Conservation (phyloP, 805 yeast genomes). For the Wickerhamiella brachini region DNA sequence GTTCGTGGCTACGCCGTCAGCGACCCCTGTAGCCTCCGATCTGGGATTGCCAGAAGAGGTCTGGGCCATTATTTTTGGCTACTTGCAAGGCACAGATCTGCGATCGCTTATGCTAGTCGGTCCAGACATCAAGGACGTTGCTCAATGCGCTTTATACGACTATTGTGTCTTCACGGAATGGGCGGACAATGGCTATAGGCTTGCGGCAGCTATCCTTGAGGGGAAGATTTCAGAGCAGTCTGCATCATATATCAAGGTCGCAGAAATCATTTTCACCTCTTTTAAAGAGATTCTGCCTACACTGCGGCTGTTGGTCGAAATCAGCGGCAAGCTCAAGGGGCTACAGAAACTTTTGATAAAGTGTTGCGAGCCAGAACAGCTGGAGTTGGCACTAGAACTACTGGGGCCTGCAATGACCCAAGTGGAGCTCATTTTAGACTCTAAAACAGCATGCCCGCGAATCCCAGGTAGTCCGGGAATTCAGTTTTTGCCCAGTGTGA, state of each 20-base stretch:
- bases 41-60: constrained; percentile 6
- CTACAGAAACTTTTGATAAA: constrained; percentile 5
- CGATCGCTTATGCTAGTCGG: constrained; percentile 9
- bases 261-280: constrained; percentile 10
- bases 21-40: background rate
- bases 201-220: constrained; percentile 12
- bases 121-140: constrained; percentile 3
- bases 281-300: constrained; percentile 11
- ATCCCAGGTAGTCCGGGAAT: constrained; percentile 1
- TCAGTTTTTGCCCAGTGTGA: constrained; percentile 2
- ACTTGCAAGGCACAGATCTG: constrained; percentile 8
- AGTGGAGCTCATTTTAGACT: constrained; percentile 2
- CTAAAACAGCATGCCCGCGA: constrained; percentile 3
- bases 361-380: constrained; percentile 10
- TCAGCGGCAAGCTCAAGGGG: constrained; percentile 9
- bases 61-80: constrained; percentile 10
- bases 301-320: constrained; percentile 5
- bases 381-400: constrained; percentile 4
- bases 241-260: constrained; percentile 8
- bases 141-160: constrained; percentile 9
- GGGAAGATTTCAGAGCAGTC: constrained; percentile 9
- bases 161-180: constrained; percentile 13
- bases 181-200: constrained; percentile 13
- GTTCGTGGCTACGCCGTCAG: background rate
- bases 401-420: constrained; percentile 3